Percentiles rank a stretch among this genome's conserved stretches.
Evolutionary conservation across 352 stramenopile species (phyloP).

Genomic region (Globisporangium polare): DNA sequence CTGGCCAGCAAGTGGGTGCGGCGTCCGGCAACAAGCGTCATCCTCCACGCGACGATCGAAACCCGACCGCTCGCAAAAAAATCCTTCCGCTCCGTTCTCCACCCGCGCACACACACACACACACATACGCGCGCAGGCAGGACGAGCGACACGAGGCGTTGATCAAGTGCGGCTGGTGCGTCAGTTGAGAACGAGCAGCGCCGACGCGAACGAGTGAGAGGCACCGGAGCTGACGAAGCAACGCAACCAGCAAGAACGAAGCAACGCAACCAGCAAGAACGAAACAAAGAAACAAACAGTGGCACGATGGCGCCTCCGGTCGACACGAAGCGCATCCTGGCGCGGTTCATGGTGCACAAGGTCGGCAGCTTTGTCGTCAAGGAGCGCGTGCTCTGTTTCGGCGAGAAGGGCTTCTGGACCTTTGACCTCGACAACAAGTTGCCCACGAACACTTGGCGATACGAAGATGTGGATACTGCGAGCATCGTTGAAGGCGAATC

Average conservation of each 20-base stretch:
- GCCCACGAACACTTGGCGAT: slow-evolving; percentile 79
- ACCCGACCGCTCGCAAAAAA: neutral
- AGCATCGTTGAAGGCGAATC: slow-evolving; percentile 66
- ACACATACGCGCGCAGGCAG: neutral
- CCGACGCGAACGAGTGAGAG: neutral
- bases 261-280: neutral
- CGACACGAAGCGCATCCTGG: slow-evolving; percentile 58
- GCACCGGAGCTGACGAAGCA: too few relatives aligned
- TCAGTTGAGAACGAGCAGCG: slow-evolving; percentile 1
- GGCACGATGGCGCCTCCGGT: slow-evolving; percentile 14
- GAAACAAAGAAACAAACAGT: neutral
- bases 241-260: neutral
- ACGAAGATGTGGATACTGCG: slow-evolving; percentile 68
- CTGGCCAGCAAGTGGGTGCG: slow-evolving; percentile 3
- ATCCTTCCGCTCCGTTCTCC: slow-evolving; percentile 4
- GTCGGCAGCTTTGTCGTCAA: slow-evolving; percentile 83
- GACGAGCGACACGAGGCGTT: too few relatives aligned
- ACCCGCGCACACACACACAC: neutral
- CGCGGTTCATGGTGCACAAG: slow-evolving; percentile 83
- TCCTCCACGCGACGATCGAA: neutral
- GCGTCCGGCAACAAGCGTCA: neutral
- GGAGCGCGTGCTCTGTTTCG: slow-evolving; percentile 80
- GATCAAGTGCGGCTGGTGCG: neutral
- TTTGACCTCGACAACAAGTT: slow-evolving; percentile 64
- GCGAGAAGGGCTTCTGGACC: slow-evolving; percentile 67